Percentiles rank a stretch among this genome's conserved stretches.
Conservation (phyloP, 78 protist species). For the Emiliania huxleyi region DNA sequence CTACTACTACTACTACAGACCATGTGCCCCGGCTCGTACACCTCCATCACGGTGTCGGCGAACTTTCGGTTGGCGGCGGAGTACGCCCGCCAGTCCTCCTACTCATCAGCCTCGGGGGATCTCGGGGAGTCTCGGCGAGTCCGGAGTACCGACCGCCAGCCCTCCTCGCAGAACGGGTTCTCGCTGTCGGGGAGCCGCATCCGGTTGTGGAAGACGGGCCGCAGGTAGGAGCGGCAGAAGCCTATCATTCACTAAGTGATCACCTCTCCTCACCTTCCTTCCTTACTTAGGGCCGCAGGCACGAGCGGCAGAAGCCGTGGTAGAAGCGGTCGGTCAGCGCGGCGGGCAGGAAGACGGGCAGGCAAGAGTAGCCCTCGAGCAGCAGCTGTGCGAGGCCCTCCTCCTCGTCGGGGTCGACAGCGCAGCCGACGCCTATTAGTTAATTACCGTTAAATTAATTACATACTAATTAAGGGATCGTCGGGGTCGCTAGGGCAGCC, state of each 20-base stretch:
- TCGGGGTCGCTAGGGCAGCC: background rate
- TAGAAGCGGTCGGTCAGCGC: background rate
- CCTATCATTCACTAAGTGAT: background rate
- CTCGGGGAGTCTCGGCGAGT: too few species aligned
- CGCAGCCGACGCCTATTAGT: too few species aligned
- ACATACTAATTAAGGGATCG: too few species aligned
- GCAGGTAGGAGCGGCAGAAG: background rate
- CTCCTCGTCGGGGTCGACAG: background rate
- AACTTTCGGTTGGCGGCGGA: background rate
- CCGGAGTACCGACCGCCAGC: too few species aligned
- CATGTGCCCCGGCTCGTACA: background rate
- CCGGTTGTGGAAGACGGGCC: background rate
- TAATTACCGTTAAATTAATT: too few species aligned
- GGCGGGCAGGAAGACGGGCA: background rate
- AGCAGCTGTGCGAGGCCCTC: background rate
- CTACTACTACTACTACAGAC: too few species aligned
- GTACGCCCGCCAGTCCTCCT: too few species aligned
- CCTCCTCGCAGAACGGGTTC: background rate
- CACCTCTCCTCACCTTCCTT: too few species aligned
- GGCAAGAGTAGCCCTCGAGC: background rate
- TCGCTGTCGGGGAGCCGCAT: background rate
- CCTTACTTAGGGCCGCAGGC: too few species aligned
- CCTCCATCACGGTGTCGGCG: background rate
- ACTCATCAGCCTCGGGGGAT: too few species aligned
- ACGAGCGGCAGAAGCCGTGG: background rate